These are phyloP conservation scores for Exophiala sp. DNA, from an alignment of 2,329 filamentous ascomycete genomes.

Conservation along the genomic window DNA sequence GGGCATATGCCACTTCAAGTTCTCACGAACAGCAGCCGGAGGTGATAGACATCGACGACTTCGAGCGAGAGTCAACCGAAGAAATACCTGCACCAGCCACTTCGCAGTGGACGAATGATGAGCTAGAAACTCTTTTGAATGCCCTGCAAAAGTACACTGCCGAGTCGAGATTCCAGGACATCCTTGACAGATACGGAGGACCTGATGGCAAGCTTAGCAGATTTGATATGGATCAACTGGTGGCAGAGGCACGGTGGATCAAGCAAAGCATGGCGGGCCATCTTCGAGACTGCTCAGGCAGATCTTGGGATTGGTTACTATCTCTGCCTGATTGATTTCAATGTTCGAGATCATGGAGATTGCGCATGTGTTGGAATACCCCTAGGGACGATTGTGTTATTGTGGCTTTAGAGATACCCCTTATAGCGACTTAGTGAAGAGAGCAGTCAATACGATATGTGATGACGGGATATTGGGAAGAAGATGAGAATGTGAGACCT, in stretches of 20 bases:
- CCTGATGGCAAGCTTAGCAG: slow-evolving; percentile 4
- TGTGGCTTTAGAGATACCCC: background rate
- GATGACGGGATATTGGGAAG: no score
- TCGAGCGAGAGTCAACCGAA: slow-evolving; percentile 16
- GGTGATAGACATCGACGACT: slow-evolving; percentile 20
- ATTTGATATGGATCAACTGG: slow-evolving; percentile 21
- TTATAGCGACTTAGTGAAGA: no score
- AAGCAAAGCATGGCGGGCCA: slow-evolving; percentile 21
- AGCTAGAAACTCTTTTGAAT: slow-evolving; percentile 28
- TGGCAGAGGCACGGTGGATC: slow-evolving; percentile 21
- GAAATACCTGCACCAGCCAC: slow-evolving; percentile 20
- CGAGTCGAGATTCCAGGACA: slow-evolving; percentile 30
- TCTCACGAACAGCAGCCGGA: background rate
- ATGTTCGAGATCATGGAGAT: background rate
- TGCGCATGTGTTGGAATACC: background rate
- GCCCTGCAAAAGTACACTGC: slow-evolving; percentile 29
- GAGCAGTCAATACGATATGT: no score
- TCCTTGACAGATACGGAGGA: slow-evolving; percentile 20
- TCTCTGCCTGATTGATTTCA: slow-evolving; percentile 13
- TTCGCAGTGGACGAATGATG: slow-evolving; percentile 27
- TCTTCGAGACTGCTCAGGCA: background rate
- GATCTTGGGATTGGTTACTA: slow-evolving; percentile 17
- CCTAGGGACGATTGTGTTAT: background rate
- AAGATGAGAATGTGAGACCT: no score
- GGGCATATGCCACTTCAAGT: background rate